phyloP scores from a whole-genome alignment of 2,329 filamentous ascomycete species.

The Aspergillus carbonarius region DNA sequence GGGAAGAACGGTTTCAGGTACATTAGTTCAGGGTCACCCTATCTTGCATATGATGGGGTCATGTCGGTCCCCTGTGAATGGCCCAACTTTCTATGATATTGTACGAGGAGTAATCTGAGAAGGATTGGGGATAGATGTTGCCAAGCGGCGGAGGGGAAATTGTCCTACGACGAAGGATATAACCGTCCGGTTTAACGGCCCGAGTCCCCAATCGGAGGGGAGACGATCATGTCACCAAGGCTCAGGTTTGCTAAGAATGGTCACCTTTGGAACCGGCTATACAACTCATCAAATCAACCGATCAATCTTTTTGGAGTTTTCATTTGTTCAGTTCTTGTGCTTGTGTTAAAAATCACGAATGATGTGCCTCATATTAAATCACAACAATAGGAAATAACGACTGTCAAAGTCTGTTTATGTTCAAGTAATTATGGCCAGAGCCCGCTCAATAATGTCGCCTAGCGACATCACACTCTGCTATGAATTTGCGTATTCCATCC shows the following conservation, averaged over 20 bases:
- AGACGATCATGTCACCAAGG: not conserved
- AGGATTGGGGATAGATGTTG: not conserved
- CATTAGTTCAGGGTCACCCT: not conserved
- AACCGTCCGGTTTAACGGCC: constrained; percentile 9
- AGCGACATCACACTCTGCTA: constrained; percentile 62
- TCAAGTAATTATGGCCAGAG: not conserved
- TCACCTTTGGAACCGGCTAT: not conserved
- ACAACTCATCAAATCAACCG: not conserved
- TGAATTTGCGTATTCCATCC: constrained; percentile 65
- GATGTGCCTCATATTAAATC: not conserved
- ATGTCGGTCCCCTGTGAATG: not conserved
- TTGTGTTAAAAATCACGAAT: not conserved
- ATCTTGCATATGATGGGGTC: not conserved
- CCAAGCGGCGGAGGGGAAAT: constrained; percentile 4
- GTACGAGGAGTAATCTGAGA: not conserved
- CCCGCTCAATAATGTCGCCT: constrained; percentile 21
- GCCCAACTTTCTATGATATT: too few relatives aligned
- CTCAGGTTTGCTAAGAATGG: not conserved
- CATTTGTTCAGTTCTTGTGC: not conserved
- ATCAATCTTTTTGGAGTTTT: not conserved
- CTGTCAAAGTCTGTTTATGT: constrained; percentile 19
- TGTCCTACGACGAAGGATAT: not conserved
- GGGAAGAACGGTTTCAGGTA: not conserved
- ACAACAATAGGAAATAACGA: constrained; percentile 12
- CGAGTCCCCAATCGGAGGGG: constrained; percentile 6